A percentile compares a stretch with the other conserved stretches of the same genome.
These are phyloP conservation scores for Saturnispora zaruensis DNA, from an alignment of 805 yeast species.

Conservation along the genomic window DNA sequence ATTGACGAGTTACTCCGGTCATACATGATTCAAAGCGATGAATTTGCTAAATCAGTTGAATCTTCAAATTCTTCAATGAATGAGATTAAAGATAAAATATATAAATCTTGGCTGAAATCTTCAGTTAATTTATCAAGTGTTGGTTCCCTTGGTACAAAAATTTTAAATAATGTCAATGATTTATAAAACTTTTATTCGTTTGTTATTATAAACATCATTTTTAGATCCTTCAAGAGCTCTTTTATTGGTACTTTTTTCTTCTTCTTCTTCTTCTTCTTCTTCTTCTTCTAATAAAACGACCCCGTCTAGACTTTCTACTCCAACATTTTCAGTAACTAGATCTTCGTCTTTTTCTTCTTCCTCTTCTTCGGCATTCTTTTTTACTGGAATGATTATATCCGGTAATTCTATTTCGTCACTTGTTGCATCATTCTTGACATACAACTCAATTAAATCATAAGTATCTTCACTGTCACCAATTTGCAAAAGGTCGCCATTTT, in stretches of 20 bases:
- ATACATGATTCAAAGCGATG: neutral
- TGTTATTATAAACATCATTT: neutral
- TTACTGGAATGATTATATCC: constrained; percentile 17
- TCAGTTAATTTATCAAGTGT: neutral
- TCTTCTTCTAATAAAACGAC: neutral
- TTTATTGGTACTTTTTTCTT: constrained; percentile 7
- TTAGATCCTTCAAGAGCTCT: neutral
- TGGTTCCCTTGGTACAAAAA: constrained; percentile 1
- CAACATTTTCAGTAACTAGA: constrained; percentile 12
- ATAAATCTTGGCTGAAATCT: neutral
- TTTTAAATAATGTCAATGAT: neutral
- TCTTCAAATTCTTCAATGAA: neutral
- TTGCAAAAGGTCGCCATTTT: constrained; percentile 52
- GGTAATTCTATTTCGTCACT: constrained; percentile 19
- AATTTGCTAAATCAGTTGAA: neutral
- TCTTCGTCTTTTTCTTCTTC: constrained; percentile 18
- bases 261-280: neutral
- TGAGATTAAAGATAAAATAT: neutral
- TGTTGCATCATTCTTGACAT: constrained; percentile 26
- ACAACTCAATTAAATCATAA: constrained; percentile 55
- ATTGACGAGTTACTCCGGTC: neutral
- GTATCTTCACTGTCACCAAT: constrained; percentile 76
- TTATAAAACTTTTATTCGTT: constrained; percentile 1
- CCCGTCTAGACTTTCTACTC: constrained; percentile 9
- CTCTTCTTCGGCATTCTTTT: constrained; percentile 12